Conservation (phyloP, 345 rosid species). For the thale cress (Arabidopsis thaliana) region TAIR10.1 NC_003070.9:27137501-27138000, state of each 20-base stretch:
- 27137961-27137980: conserved; percentile 52
- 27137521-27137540: conserved; percentile 64
- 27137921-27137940: conserved; percentile 77
- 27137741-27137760: conserved; percentile 52
- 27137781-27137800: conserved; percentile 28
- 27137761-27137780: conserved; percentile 34
- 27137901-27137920: conserved; percentile 53
- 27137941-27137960: conserved; percentile 78
- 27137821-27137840: conserved; percentile 52
- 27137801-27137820: conserved; percentile 42
- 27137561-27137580: conserved; percentile 64
- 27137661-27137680: not conserved
- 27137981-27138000: conserved; percentile 54
- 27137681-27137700: not conserved
- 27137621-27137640: conserved; percentile 56
- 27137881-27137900: conserved; percentile 77
- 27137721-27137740: conserved; percentile 47
- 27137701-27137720: not conserved
- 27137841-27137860: conserved; percentile 58
- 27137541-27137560: conserved; percentile 62
- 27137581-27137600: conserved; percentile 71
- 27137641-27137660: conserved; percentile 53
- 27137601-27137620: conserved; percentile 68
- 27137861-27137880: conserved; percentile 85
- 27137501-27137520: conserved; percentile 69